Evolutionary conservation across 2,329 filamentous ascomycete species (phyloP), one percentile per base, ranked within the genome.

Genomic region (Ophiostoma novo-ulmi): DNA sequence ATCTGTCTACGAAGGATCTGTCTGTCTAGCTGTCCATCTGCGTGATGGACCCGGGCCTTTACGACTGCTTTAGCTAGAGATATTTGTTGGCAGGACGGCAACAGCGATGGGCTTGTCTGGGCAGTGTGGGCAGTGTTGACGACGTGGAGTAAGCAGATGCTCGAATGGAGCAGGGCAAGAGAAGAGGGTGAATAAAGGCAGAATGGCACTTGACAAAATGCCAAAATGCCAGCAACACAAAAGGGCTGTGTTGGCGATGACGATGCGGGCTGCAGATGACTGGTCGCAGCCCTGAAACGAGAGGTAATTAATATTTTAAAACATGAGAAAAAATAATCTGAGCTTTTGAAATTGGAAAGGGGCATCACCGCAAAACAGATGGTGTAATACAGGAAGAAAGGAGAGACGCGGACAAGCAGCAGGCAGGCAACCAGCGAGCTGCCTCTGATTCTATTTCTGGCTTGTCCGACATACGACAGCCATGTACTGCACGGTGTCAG

Each of bases 211-310:
- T 48, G n/a, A 6, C 17, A n/a, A 48, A n/a, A 20, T 58, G 52
- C 17, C 52, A 58, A 58, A 22, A 58, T 22, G 22, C 52, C 52
- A 22, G n/a, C 52, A 58, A 26, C n/a, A 22, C 52, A 26, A 26
- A n/a, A 58, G 52, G 52, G 52, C n/a, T 58, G 52, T 58, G 52
- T 26, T 58, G 52, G 52, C 52, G 52, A n/a, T 58, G 52, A 48
- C 52, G 52, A 58, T 58, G 52, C 52, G 52, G 22, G 10, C 52
- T 11, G n/a, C 52, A 26, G n/a, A 58, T 58, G 52, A 58, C 52
- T 58, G 52, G 52, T 26, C 22, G 52, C 52, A 58, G 52, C 52
- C 52, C 52, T 58, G 52, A 58, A 58, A 58, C 52, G 17, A 48
- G 44, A 48, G 44, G 44, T 5, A 17, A 20, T 17, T 20, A 48